These are phyloP conservation scores for Malus asiatica DNA, from an alignment of 306 rosid genomes.

Conservation along the genomic window DNA sequence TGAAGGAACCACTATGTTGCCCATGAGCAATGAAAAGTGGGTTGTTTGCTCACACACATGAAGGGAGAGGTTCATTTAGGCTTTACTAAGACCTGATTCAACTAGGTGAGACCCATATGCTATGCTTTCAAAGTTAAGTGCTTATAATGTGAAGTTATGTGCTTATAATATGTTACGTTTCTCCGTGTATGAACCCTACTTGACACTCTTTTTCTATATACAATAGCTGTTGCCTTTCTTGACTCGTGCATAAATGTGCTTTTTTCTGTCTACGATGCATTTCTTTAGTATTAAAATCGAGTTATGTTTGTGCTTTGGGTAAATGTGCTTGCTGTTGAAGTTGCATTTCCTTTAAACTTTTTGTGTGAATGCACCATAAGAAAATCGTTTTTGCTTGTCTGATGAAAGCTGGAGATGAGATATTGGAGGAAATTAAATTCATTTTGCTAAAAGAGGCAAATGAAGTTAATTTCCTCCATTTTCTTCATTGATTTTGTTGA, in stretches of 20 bases:
- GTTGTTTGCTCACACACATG: slow-evolving; percentile 28
- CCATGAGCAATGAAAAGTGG: slow-evolving; percentile 48
- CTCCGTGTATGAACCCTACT: not conserved
- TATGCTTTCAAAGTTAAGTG: not conserved
- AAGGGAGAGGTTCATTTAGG: not conserved
- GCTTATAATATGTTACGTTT: not conserved
- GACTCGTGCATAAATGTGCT: not conserved
- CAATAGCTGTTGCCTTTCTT: not conserved
- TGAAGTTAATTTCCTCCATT: not conserved
- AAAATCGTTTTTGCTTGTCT: no score
- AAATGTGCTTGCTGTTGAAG: no score
- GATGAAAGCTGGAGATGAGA: not conserved
- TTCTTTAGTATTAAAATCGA: no score
- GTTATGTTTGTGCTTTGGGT: no score
- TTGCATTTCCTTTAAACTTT: no score
- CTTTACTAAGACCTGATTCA: not conserved
- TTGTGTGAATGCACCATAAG: no score
- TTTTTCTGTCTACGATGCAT: no score
- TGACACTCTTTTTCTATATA: not conserved
- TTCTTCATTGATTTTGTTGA: no score
- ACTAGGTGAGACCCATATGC: not conserved
- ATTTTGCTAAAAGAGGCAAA: not conserved
- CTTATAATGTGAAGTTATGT: not conserved
- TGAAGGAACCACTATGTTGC: slow-evolving; percentile 21
- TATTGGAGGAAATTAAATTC: not conserved